Conservation (phyloP, 1,139 yeast species). For the Scheffersomyces titani region DNA sequence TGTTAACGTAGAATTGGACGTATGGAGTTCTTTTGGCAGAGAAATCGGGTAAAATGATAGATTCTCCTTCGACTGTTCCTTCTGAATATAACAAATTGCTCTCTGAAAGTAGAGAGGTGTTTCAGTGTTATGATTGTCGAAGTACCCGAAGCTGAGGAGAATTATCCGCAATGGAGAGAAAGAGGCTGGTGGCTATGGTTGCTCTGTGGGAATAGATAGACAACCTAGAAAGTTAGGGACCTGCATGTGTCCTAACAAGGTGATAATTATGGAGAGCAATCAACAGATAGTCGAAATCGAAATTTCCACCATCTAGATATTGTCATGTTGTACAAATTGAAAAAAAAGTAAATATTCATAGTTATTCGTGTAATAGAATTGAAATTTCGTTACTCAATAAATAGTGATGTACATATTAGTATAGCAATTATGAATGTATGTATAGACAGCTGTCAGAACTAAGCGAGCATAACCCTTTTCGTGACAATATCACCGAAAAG, state of each 20-base stretch:
- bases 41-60: background rate
- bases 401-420: background rate
- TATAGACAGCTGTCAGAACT: background rate
- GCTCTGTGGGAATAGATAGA: background rate
- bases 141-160: background rate
- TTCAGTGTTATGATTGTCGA: background rate
- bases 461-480: background rate
- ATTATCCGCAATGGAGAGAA: background rate
- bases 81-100: background rate
- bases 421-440: background rate
- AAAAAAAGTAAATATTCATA: too few relatives aligned
- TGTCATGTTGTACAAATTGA: background rate
- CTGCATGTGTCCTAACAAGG: background rate
- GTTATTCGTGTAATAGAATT: background rate
- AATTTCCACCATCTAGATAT: background rate
- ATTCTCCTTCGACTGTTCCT: background rate
- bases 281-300: background rate
- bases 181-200: background rate
- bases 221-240: background rate
- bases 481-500: background rate
- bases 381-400: background rate
- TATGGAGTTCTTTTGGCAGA: background rate
- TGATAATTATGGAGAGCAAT: background rate
- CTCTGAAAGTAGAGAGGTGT: background rate
- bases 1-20: background rate